phyloP scores from a whole-genome alignment of 441 rosid species.

The Theobroma grandiflorum region DNA sequence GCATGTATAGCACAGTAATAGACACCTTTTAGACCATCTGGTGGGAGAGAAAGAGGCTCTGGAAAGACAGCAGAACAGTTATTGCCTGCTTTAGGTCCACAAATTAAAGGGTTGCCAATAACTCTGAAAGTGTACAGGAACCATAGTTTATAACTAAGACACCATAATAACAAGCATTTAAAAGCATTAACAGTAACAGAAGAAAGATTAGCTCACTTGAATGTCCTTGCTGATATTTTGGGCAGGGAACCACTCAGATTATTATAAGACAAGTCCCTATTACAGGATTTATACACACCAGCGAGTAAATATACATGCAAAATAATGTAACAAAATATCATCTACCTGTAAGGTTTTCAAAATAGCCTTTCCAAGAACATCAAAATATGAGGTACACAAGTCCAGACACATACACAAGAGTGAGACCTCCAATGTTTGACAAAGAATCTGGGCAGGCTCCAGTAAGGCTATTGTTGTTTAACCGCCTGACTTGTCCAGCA shows the following conservation, averaged over 20 bases:
- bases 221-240: conserved; percentile 83
- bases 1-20: background rate
- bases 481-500: conserved; percentile 59
- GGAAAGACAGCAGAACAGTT: conserved; percentile 88
- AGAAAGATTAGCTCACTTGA: conserved; percentile 64
- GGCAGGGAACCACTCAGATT: conserved; percentile 89
- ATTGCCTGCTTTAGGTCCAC: conserved; percentile 66
- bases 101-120: conserved; percentile 75
- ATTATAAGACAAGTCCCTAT: conserved; percentile 88
- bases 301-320: conserved; percentile 9
- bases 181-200: conserved; percentile 5
- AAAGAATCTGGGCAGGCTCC: conserved; percentile 79
- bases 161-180: background rate
- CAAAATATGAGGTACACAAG: conserved; percentile 7
- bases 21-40: conserved; percentile 67
- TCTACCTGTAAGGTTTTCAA: background rate
- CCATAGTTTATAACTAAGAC: background rate
- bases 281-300: conserved; percentile 28
- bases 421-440: conserved; percentile 78
- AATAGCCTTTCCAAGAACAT: conserved; percentile 1
- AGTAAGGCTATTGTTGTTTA: conserved; percentile 88
- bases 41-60: conserved; percentile 84
- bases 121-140: conserved; percentile 51
- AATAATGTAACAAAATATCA: background rate
- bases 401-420: conserved; percentile 70